Conservation (phyloP, 805 yeast genomes). For the Schwanniomyces occidentalis region DNA sequence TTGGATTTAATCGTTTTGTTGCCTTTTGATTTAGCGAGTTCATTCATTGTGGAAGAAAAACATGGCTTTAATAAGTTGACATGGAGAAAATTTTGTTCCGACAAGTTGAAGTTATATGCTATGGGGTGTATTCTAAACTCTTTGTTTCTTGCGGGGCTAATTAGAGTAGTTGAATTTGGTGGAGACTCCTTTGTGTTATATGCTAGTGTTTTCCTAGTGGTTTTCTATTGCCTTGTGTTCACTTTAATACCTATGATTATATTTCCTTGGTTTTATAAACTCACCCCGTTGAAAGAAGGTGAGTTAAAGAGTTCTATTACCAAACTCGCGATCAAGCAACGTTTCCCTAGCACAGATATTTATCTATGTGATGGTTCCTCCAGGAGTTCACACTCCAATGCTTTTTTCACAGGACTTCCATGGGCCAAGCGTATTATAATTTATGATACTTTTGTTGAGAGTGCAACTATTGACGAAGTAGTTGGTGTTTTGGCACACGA, state of each 20-base stretch:
- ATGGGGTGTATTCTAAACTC: too few relatives aligned
- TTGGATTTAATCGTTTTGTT: too few relatives aligned
- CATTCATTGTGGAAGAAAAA: too few relatives aligned
- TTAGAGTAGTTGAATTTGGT: background rate
- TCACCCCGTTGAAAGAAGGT: background rate
- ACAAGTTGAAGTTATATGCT: too few relatives aligned
- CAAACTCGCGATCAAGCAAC: background rate
- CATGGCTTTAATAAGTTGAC: too few relatives aligned
- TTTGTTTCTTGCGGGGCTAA: too few relatives aligned
- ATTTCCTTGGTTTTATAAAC: background rate
- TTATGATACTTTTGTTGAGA: background rate
- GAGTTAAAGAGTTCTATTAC: background rate
- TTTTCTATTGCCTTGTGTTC: too few relatives aligned
- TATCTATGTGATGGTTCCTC: background rate
- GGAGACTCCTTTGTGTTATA: too few relatives aligned
- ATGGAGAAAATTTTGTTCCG: too few relatives aligned
- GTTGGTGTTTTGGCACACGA: background rate
- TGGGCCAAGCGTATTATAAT: background rate
- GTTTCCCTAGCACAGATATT: background rate
- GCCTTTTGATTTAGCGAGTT: too few relatives aligned
- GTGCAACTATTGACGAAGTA: background rate
- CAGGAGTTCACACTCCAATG: background rate
- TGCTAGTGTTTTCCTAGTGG: too few relatives aligned
- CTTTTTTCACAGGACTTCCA: background rate
- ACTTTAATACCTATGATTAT: background rate